Conservation (phyloP, 192 early-diverging fungal genomes). For the Diversispora epigaea region DNA sequence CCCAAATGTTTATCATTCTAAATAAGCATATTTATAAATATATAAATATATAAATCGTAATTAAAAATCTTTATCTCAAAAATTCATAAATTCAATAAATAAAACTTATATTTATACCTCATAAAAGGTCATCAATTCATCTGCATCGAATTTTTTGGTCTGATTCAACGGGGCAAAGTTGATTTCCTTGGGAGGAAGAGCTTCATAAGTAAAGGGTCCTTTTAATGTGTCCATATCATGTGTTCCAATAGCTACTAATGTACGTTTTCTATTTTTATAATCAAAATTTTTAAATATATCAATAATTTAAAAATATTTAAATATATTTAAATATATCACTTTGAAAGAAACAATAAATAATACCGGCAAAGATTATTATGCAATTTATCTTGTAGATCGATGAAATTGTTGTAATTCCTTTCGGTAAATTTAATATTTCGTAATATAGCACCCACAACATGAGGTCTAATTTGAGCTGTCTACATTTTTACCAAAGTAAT, state of each 20-base stretch:
- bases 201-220: conserved; percentile 96
- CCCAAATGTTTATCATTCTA: conserved; percentile 77
- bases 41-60: too few relatives aligned
- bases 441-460: conserved; percentile 86
- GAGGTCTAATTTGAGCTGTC: conserved; percentile 82
- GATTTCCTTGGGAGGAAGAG: conserved; percentile 85
- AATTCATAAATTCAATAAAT: too few relatives aligned
- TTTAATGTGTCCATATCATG: conserved; percentile 95
- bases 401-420: conserved; percentile 90
- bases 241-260: conserved; percentile 94
- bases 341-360: too few relatives aligned
- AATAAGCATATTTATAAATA: not conserved
- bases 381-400: conserved; percentile 98
- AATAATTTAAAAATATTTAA: not conserved
- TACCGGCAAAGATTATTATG: conserved; percentile 95
- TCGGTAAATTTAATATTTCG: conserved; percentile 82
- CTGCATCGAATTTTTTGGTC: conserved; percentile 79
- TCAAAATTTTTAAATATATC: conserved; percentile 7
- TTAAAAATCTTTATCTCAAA: too few relatives aligned
- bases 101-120: conserved; percentile 48
- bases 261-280: conserved; percentile 70
- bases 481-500: too few relatives aligned
- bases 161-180: conserved; percentile 93
- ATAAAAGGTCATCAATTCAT: conserved; percentile 90
- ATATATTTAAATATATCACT: not conserved